Base-by-base conservation (phyloP, 306 rosid species). In the Vigna hirtella region DNA sequence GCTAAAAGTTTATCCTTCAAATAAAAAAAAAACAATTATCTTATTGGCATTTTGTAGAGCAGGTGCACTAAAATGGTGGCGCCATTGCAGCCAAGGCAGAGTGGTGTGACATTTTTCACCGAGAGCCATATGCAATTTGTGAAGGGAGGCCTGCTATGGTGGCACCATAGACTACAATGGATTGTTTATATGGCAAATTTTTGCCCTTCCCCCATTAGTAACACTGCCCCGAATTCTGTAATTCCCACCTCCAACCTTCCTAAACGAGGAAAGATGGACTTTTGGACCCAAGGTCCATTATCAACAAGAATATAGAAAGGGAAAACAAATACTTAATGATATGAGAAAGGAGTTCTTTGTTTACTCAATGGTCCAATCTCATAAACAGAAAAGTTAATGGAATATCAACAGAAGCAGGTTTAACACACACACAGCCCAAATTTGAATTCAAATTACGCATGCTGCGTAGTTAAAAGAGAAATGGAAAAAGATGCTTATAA, bases 341-440 rank as follows among this genome's bases (percentile, higher is more conserved):
- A 38, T 55, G 28, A 7, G 34, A 16, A 30, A 43, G 48, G 13
- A 36, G 18, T 17, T 56, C 40, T 30, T 30, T 18, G 28, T n/a
- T 48, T 61, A 5, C 34, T 40, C 47, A 43, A 42, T 40, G 22
- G 22, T 38, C 57, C 55, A 62, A 72, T 71, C 6, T 71, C 45
- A 56, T 34, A 59, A 1, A 49, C 48, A 63, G 40, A 24, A 48
- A 71, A 43, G 48, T 36, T 34, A 63, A 70, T 45, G 38, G 47
- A 76, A 76, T 42, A 17, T 49, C 62, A 72, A 14, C 14, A 65
- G 49, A 61, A 76, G 57, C 59, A 72, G 61, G 22, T 50, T 42
- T 42, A 42, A 42, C 7, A 20, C 45, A 59, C 0, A 17, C 71
- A 48, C 0, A 14, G 71, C 74, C 63, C 47, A 0, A 42, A 66